Evolutionary conservation across 2,329 filamentous ascomycete species (phyloP), one percentile per base, ranked within the genome.

Genomic region (Xylaria sp.): DNA sequence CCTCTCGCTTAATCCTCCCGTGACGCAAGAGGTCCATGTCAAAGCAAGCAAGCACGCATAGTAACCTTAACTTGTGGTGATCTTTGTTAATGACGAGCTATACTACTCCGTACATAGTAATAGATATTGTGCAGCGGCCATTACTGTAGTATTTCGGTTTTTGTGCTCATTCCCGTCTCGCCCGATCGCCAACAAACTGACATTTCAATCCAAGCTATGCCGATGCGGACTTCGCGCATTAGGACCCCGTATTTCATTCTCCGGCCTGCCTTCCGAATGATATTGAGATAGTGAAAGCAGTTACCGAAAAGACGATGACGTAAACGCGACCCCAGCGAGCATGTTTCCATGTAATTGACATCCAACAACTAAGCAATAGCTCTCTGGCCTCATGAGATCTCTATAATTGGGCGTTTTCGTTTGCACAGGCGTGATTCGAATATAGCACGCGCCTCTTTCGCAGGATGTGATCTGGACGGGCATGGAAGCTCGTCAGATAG

Each of bases 1-100:
- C 31, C 15, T 61, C 20, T 61, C 59, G 46, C 59, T 61, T 61
- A 61, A 60, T 48, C 40, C 28, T 59, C 17, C 28, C 51, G 2
- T 56, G 13, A 23, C n/a, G 6, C 15, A 4, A 17, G 49, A 31
- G 26, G 15, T 4, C 44, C 44, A 60, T 51, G 31, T 26, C n/a
- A 33, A 53, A 38, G 36, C 36, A 28, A 33, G 44, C 17, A 44
- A 40, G 44, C 44, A 38, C 20, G 44, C 31, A 38, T 51, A 20
- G 13, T 17, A 38, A 36, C 51, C 17, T 60, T 51, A 26, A 13
- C 40, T 20, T 60, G 31, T 31, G 31, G 58, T 36, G 58, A 60
- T 31, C 31, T 56, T 26, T 28, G 49, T 53, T 33, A n/a, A 33
- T 53, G 26, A 26, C 15, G n/a, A 28, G 26, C 15, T 53, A 33